Conservation (phyloP, 371 early-diverging fungal species). For the Paraphysoderma sedebokerense region DNA sequence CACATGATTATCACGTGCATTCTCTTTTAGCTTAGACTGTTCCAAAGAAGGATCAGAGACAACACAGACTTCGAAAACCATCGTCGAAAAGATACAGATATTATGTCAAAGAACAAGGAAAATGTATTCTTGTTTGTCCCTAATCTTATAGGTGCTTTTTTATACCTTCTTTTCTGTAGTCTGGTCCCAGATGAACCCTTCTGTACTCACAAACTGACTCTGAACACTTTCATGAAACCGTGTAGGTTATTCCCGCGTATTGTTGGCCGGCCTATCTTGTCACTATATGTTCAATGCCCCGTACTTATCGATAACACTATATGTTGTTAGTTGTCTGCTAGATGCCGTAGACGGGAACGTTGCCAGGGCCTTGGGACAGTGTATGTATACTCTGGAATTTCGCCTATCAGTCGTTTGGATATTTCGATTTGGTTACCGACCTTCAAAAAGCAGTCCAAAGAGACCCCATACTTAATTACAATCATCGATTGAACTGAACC, state of each 20-base stretch:
- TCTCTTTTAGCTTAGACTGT: no score
- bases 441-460: no score
- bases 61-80: no score
- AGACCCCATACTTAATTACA: no score
- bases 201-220: neutral
- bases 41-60: no score
- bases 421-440: no score
- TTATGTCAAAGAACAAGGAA: no score
- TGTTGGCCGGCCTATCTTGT: conserved; percentile 49
- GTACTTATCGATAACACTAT: conserved; percentile 46
- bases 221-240: no score
- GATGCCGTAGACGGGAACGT: conserved; percentile 93
- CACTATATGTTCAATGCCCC: conserved; percentile 59
- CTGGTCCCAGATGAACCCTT: neutral
- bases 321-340: conserved; percentile 71
- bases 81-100: no score
- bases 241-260: conserved; percentile 70
- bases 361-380: conserved; percentile 79
- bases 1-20: no score
- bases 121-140: conserved; percentile 78
- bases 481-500: no score
- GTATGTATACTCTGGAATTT: conserved; percentile 38
- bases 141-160: conserved; percentile 60
- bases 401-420: no score
- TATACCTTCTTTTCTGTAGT: neutral